phyloP scores from a whole-genome alignment of 345 rosid genomes.

The Noccaea bulbosa region DNA sequence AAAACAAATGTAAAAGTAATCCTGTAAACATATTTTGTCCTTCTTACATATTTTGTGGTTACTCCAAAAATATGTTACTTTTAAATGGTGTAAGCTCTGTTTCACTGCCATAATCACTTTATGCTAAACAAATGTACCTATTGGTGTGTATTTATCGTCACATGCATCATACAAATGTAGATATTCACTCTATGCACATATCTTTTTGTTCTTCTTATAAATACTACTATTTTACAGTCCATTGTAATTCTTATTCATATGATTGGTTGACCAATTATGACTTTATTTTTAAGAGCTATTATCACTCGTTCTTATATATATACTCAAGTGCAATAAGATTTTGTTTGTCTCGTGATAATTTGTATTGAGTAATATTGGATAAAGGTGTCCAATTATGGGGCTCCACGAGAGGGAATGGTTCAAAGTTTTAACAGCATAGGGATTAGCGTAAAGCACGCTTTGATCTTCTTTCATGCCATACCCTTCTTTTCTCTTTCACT shows the following conservation, averaged over 20 bases:
- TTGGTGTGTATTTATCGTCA: no score
- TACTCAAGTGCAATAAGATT: not conserved
- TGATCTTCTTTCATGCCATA: constrained; percentile 26
- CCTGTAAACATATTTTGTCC: no score
- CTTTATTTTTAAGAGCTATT: not conserved
- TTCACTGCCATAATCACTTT: not conserved
- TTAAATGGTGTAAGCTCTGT: not conserved
- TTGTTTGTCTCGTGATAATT: constrained; percentile 5
- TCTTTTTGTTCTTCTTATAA: no score
- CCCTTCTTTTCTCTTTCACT: not conserved
- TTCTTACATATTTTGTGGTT: no score
- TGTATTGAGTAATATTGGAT: not conserved
- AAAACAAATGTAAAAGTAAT: no score
- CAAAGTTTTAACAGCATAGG: constrained; percentile 26
- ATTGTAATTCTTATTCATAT: not conserved
- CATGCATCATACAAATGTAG: no score
- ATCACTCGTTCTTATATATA: not conserved
- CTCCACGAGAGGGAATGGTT: not conserved
- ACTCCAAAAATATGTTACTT: no score
- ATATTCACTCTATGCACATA: no score
- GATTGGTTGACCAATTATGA: not conserved
- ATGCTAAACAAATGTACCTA: no score
- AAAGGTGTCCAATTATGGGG: constrained; percentile 1
- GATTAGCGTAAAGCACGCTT: constrained; percentile 31
- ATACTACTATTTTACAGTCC: not conserved